These are phyloP conservation scores for Nephromyces sp. DNA, from an alignment of 169 alveolate genomes.

Conservation along the genomic window DNA sequence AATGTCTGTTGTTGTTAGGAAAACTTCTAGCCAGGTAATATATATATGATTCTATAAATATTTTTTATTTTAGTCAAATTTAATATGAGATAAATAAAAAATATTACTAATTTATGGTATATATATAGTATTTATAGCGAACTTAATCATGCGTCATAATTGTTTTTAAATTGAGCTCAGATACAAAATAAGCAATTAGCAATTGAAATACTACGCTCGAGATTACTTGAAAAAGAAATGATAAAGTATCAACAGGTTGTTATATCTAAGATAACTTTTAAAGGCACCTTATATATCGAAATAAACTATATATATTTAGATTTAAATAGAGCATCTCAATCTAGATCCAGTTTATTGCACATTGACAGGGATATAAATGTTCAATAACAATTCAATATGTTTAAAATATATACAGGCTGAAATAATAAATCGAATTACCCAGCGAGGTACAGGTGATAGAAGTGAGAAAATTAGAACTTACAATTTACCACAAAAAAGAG, in stretches of 20 bases:
- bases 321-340: background rate
- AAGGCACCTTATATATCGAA: background rate
- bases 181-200: conserved; percentile 4
- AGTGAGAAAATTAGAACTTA: conserved; percentile 79
- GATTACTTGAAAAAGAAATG: background rate
- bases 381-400: too few species aligned
- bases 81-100: background rate
- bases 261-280: background rate
- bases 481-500: conserved; percentile 68
- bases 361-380: too few species aligned
- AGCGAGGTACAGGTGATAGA: conserved; percentile 69
- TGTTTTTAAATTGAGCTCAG: too few species aligned
- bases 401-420: background rate
- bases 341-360: too few species aligned
- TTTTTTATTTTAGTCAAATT: background rate
- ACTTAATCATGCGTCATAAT: background rate
- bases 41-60: background rate
- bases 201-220: conserved; percentile 1
- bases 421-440: conserved; percentile 8
- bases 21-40: conserved; percentile 26
- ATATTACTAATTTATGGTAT: too few species aligned
- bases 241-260: background rate
- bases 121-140: background rate
- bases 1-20: conserved; percentile 51
- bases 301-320: background rate